Percentiles rank a stretch among this genome's conserved stretches.
Conservation (phyloP, 2,329 filamentous ascomycete genomes). For the Gremmenia infestans region DNA sequence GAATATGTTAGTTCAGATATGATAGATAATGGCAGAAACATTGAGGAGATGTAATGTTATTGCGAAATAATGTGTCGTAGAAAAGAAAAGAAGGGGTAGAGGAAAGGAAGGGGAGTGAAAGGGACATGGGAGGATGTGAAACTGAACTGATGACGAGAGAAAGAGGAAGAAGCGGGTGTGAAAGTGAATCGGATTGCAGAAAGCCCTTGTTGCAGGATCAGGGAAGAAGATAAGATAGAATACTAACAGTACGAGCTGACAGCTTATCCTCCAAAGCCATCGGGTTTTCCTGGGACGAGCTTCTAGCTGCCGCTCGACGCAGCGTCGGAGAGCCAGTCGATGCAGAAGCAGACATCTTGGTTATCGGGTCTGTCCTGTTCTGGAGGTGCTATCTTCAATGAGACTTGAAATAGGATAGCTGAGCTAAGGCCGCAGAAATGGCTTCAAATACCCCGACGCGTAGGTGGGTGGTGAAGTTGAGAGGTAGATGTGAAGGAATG, state of each 20-base stretch:
- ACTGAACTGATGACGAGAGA: slow-evolving; percentile 2
- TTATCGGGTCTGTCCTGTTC: slow-evolving; percentile 4
- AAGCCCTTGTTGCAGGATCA: not conserved
- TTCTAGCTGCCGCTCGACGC: slow-evolving; percentile 34
- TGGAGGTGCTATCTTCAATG: slow-evolving; percentile 10
- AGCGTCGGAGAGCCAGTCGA: slow-evolving; percentile 40
- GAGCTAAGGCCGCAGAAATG: slow-evolving; percentile 23
- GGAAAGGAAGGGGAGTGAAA: too few species aligned
- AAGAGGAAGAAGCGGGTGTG: not conserved
- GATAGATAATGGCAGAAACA: slow-evolving; percentile 1
- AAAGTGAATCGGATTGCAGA: not conserved
- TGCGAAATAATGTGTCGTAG: not conserved
- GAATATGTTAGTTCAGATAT: slow-evolving; percentile 12
- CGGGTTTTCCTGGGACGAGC: slow-evolving; percentile 34
- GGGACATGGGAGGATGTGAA: not conserved
- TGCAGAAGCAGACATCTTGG: slow-evolving; percentile 37
- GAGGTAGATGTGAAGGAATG: slow-evolving; percentile 18
- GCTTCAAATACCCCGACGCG: slow-evolving; percentile 25
- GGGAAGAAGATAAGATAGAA: not conserved
- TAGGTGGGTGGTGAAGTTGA: slow-evolving; percentile 19
- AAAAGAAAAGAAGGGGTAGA: not conserved
- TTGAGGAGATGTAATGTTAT: not conserved
- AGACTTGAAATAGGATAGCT: slow-evolving; percentile 9
- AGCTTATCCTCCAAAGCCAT: slow-evolving; percentile 19
- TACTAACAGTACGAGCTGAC: slow-evolving; percentile 31